A percentile compares a stretch with the other conserved stretches of the same genome.
phyloP scores from a whole-genome alignment of 345 rosid species.

The Euphorbia pulcherrima region DNA sequence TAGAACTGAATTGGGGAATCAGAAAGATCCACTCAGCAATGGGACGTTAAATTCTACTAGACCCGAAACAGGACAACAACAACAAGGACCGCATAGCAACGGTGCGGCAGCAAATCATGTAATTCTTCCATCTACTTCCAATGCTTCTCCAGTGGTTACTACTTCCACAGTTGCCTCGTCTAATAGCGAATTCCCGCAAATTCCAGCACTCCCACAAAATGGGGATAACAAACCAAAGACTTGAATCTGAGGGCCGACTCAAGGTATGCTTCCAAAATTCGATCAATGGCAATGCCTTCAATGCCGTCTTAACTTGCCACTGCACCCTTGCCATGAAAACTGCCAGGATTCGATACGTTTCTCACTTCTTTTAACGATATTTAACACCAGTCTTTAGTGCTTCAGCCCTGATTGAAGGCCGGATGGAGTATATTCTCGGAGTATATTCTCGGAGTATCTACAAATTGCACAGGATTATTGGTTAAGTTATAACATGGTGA shows the following conservation, averaged over 20 bases:
- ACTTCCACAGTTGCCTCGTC: slow-evolving; percentile 23
- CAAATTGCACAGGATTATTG: slow-evolving; percentile 19
- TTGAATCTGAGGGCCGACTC: slow-evolving; percentile 22
- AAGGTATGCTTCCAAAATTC: slow-evolving; percentile 21
- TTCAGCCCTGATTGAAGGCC: slow-evolving; percentile 20
- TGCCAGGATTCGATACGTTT: slow-evolving; percentile 23
- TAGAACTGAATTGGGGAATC: slow-evolving; percentile 53
- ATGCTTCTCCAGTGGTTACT: slow-evolving; percentile 32
- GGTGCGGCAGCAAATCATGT: slow-evolving; percentile 40
- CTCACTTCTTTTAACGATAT: slow-evolving; percentile 16
- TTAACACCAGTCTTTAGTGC: slow-evolving; percentile 16
- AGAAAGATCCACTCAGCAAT: slow-evolving; percentile 36
- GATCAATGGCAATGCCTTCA: slow-evolving; percentile 12
- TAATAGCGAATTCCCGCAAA: slow-evolving; percentile 32
- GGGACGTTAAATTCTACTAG: slow-evolving; percentile 34
- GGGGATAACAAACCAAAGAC: slow-evolving; percentile 38
- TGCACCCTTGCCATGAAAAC: slow-evolving; percentile 22
- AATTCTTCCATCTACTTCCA: slow-evolving; percentile 27
- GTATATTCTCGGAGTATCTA: slow-evolving; percentile 25
- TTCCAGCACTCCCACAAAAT: slow-evolving; percentile 40
- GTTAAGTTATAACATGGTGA: slow-evolving; percentile 11
- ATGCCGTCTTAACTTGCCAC: slow-evolving; percentile 11
- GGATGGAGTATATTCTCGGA: slow-evolving; percentile 26
- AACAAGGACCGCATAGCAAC: slow-evolving; percentile 40
- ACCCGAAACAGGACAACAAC: slow-evolving; percentile 46